Evolutionary conservation across 2,329 filamentous ascomycete species (phyloP).

Genomic region (Macrophomina tecta): DNA sequence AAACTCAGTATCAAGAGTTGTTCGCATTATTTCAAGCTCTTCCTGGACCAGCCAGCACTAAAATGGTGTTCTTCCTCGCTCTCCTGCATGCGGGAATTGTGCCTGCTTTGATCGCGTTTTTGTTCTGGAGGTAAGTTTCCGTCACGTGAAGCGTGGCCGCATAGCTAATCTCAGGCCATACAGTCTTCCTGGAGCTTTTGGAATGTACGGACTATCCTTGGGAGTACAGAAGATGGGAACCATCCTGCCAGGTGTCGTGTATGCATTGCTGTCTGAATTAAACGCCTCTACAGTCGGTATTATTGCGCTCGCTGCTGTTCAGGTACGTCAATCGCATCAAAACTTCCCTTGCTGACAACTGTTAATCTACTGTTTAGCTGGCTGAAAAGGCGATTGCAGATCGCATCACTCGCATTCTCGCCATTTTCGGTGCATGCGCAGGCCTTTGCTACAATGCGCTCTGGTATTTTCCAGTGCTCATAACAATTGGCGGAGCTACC

Average conservation of each 20-base stretch:
- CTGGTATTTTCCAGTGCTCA: neutral
- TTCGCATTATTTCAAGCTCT: neutral
- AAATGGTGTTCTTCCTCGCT: neutral
- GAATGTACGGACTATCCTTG: neutral
- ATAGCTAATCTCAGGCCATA: neutral
- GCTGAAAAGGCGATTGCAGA: neutral
- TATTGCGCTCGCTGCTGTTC: slow-evolving; percentile 71
- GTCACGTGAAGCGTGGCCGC: neutral
- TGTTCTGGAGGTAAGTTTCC: neutral
- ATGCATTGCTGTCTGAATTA: slow-evolving; percentile 63
- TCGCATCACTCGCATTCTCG: neutral
- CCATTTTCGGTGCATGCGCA: neutral
- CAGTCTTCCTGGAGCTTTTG: neutral
- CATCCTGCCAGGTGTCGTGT: neutral
- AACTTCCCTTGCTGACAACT: neutral
- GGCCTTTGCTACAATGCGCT: neutral
- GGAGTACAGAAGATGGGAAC: neutral
- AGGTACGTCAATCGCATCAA: slow-evolving; percentile 32
- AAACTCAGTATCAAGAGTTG: neutral
- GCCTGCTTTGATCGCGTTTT: neutral
- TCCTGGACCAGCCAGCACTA: neutral
- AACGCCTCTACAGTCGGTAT: slow-evolving; percentile 76
- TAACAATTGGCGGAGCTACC: slow-evolving; percentile 54
- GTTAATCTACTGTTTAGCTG: neutral
- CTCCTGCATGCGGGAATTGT: neutral